Percentiles rank a stretch among this genome's conserved stretches.
phyloP scores from a whole-genome alignment of 306 rosid genomes.

The Albizia julibrissin region DNA sequence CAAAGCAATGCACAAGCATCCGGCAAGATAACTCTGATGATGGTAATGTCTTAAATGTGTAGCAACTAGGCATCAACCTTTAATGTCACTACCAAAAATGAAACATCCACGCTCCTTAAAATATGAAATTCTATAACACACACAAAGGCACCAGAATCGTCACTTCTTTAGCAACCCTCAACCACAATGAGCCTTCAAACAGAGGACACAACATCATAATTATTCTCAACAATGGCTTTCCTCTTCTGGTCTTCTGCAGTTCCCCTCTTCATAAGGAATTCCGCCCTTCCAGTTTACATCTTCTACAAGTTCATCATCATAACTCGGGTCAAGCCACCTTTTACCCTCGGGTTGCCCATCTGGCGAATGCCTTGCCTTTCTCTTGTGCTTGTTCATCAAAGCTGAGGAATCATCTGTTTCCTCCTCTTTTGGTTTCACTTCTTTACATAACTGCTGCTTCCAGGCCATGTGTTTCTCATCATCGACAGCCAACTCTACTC shows the following conservation, averaged over 20 bases:
- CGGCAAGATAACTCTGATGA: background rate
- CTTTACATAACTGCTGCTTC: constrained; percentile 43
- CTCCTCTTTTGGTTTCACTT: constrained; percentile 66
- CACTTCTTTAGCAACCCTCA: constrained; percentile 31
- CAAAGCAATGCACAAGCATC: background rate
- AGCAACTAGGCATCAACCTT: constrained; percentile 15
- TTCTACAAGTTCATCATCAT: constrained; percentile 37
- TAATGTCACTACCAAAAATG: constrained; percentile 44
- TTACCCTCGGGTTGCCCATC: constrained; percentile 46
- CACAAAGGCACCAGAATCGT: constrained; percentile 40
- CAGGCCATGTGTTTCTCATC: constrained; percentile 50
- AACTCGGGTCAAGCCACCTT: constrained; percentile 43
- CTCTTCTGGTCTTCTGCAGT: constrained; percentile 46
- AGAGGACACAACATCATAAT: constrained; percentile 33
- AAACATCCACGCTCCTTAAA: constrained; percentile 34
- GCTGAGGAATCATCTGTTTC: constrained; percentile 61
- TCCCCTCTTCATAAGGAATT: constrained; percentile 50
- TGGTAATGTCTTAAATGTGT: background rate
- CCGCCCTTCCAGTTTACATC: constrained; percentile 40
- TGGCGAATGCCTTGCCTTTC: constrained; percentile 64
- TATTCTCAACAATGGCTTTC: constrained; percentile 41
- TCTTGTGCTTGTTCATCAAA: constrained; percentile 60
- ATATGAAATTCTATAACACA: constrained; percentile 26
- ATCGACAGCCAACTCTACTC: constrained; percentile 79
- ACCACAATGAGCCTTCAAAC: constrained; percentile 32